These are phyloP conservation scores for Porpolomopsis calyptriformis DNA, from an alignment of 768 basidiomycete species.

Conservation along the genomic window DNA sequence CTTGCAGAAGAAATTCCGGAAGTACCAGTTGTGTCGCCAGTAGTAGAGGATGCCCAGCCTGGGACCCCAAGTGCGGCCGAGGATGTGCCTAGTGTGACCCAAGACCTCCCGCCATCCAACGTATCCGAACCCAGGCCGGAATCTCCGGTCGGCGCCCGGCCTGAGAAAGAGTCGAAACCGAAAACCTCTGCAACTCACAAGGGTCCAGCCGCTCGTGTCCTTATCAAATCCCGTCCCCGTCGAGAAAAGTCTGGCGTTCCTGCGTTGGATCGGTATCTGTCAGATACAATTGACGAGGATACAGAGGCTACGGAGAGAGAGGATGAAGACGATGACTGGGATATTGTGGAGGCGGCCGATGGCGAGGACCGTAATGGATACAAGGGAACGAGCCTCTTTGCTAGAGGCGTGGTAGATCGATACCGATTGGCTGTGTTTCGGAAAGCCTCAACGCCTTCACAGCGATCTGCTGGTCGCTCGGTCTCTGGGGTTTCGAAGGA, in stretches of 20 bases:
- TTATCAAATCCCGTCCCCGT: conserved; percentile 28
- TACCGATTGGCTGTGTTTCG: conserved; percentile 81
- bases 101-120: neutral
- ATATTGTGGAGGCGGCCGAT: conserved; percentile 72
- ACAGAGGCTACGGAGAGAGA: conserved; percentile 34
- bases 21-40: conserved; percentile 11
- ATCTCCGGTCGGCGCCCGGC: neutral
- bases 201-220: conserved; percentile 16
- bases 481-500: conserved; percentile 50
- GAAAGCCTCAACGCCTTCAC: conserved; percentile 60
- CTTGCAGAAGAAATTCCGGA: neutral
- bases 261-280: conserved; percentile 65
- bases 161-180: conserved; percentile 22
- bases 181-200: conserved; percentile 19
- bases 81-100: neutral
- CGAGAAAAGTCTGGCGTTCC: conserved; percentile 78
- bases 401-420: conserved; percentile 84
- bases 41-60: conserved; percentile 16
- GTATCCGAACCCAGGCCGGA: neutral
- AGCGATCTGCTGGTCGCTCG: conserved; percentile 34
- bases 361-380: conserved; percentile 79
- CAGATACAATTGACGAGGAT: conserved; percentile 44
- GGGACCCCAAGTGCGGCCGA: neutral
- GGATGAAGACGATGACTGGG: conserved; percentile 82
- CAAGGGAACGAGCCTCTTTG: conserved; percentile 72